Evolutionary conservation across 1,284 basidiomycete genomes (phyloP).

Genomic region (Ustilago cynodontis): DNA sequence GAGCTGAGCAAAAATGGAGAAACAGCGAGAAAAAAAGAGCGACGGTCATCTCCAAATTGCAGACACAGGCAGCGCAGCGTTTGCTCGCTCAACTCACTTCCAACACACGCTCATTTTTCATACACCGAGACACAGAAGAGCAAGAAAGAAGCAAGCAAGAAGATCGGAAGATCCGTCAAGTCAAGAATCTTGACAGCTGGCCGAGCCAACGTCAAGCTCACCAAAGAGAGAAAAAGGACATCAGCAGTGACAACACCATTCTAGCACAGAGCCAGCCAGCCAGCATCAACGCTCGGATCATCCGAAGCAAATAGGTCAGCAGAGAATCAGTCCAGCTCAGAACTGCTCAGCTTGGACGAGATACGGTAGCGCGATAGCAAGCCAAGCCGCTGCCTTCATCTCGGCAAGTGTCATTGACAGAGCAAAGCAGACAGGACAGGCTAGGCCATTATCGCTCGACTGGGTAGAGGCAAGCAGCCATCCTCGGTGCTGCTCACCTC

Average conservation of each 20-base stretch:
- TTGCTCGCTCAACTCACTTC: neutral
- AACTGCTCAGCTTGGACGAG: neutral
- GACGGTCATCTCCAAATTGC: conserved; percentile 7
- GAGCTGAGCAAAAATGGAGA: conserved; percentile 4
- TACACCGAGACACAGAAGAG: conserved; percentile 1
- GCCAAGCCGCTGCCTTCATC: conserved; percentile 12
- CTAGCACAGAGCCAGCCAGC: neutral
- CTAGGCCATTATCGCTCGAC: neutral
- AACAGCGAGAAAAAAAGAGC: neutral
- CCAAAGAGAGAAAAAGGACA: neutral
- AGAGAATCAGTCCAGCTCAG: neutral
- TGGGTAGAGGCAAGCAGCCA: neutral
- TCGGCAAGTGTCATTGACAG: neutral
- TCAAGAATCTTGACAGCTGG: conserved; percentile 4
- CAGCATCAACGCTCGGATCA: conserved; percentile 17
- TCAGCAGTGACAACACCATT: neutral
- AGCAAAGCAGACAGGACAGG: too few relatives aligned
- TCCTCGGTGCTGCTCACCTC: neutral
- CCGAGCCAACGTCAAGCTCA: conserved; percentile 10
- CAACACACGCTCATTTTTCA: conserved; percentile 10
- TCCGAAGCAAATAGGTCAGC: neutral
- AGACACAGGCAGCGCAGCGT: too few relatives aligned
- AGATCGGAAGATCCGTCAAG: conserved; percentile 27
- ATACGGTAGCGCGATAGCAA: neutral
- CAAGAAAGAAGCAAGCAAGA: conserved; percentile 3